Base-by-base conservation (phyloP, 305 asterid genomes). In the Plantago lanceolata region DNA sequence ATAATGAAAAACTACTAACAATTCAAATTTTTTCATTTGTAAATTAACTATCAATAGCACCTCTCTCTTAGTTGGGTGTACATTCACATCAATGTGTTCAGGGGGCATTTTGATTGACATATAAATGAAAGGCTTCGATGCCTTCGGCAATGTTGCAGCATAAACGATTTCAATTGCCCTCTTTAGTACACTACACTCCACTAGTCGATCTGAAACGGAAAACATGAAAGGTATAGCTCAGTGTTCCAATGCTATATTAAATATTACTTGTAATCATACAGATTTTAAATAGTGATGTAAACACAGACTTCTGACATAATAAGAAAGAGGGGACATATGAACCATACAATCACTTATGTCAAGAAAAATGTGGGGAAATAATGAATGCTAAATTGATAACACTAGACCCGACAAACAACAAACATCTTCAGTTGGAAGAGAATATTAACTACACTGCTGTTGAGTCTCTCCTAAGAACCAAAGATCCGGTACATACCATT, bases 41-140 rank as follows among this genome's bases (percentile, higher is more conserved):
- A n/a, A 19, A 53, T 59, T 53, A 72, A 61, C 50, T 67, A 70
- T 55, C 48, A 48, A n/a, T 5, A 16, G 45, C 71, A 92, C 99
- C 97, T 93, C 99, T 85, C 86, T 85, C 84, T 93, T 93, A 63
- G 99, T 89, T 37, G 99, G 99, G 81, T 89, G 99, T 50, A 93
- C 78, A 77, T 93, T 93, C 60, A 87, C 94, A 78, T 93, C 99
- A 82, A 93, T 78, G 72, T 93, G 92, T 82, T 93, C 96, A 48
- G 94, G 82, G 45, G 97, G 98, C 83, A 93, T 72, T 37, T 76
- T 72, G 77, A 89, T 84, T 74, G 97, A 85, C 91, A 93, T 82
- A 78, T 87, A 89, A 67, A 87, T 76, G 75, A 89, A 89, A 66
- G 97, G 98, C 70, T 93, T 93, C 57, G 96, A 85, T 68, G 98